Evolutionary conservation across 2,329 filamentous ascomycete species (phyloP), one percentile per base, ranked within the genome.

Genomic region (Cryoendolithus antarcticus): DNA sequence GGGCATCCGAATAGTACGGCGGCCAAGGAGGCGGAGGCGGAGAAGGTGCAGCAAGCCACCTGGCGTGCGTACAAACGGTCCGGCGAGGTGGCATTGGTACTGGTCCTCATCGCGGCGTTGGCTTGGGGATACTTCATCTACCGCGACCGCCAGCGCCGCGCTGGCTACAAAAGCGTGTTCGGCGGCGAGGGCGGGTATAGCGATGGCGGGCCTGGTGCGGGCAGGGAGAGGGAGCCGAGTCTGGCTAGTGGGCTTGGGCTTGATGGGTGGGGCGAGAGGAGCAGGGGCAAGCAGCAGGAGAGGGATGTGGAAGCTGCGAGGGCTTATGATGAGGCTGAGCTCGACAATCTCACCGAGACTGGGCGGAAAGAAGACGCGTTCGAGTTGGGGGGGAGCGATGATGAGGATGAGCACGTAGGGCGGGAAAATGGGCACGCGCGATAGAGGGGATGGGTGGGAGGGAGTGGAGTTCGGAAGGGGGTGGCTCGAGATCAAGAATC

Each of bases 21-120:
- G 9, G 75, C 71, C n/a, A 74, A 77, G 50, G 70, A 82, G 53
- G 74, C 74, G 27, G 76, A 83, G 53, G 73, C 77, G 47, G 71
- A 83, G 54, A 77, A 82, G 54, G 63, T 94, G n/a, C 76, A 88
- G 50, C 75, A 85, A 21, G 86, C 86, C 11, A 83, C 88, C 53
- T 93, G 86, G 83, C 75, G 80, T 37, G 88, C 88, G 0, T 95
- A 95, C 61, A 82, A 81, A 56, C 80, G 83, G 52, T 91, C 84
- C 2, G 86, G 88, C 37, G 85, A 93, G 62, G 75, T 88, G 5
- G 86, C 86, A 2, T 71, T 95, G 2, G 76, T 88, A 10, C 75
- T 95, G 35, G 84, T 94, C 11, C 68, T 80, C 37, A 74, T 91
- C 43, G 79, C 77, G 1, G 84, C 82, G 1, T 66, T 64, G 4